These are phyloP conservation scores for Peziza echinospora DNA, from an alignment of 495 filamentous ascomycete genomes.

Conservation along the genomic window DNA sequence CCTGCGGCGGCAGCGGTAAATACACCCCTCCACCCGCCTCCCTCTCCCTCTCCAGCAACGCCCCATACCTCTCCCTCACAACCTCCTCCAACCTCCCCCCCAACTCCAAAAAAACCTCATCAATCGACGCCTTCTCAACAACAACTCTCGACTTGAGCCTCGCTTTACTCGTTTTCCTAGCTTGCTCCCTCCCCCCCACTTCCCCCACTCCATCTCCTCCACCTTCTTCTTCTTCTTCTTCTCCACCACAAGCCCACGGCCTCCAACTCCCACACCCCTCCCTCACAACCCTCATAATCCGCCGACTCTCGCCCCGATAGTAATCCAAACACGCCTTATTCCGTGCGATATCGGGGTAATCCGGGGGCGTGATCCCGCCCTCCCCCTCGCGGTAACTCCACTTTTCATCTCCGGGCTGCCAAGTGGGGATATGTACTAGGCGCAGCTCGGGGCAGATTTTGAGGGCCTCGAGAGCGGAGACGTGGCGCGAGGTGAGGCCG, in stretches of 20 bases:
- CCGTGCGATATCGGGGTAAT: conserved; percentile 44
- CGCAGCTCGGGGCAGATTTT: conserved; percentile 60
- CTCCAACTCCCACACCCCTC: conserved; percentile 46
- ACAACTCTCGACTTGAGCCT: too few relatives aligned
- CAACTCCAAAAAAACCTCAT: conserved; percentile 78
- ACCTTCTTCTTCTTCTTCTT: conserved; percentile 79
- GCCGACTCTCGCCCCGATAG: conserved; percentile 65
- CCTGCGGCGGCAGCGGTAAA: conserved; percentile 40
- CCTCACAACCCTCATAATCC: conserved; percentile 65
- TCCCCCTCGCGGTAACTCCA: conserved; percentile 81
- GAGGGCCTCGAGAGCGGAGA: conserved; percentile 59
- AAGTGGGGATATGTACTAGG: conserved; percentile 71
- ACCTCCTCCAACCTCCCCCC: conserved; percentile 40
- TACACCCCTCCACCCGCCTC: background rate
- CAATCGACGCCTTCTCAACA: conserved; percentile 77
- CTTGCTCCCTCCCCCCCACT: conserved; percentile 22
- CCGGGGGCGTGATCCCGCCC: too few relatives aligned
- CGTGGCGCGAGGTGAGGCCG: conserved; percentile 46
- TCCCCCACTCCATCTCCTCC: conserved; percentile 75
- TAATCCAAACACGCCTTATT: conserved; percentile 89
- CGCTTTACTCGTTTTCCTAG: too few relatives aligned
- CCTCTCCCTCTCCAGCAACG: background rate
- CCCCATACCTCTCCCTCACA: background rate
- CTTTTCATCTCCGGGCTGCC: conserved; percentile 69
- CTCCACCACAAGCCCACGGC: too few relatives aligned